Evolutionary conservation across 805 yeast genomes (phyloP), one percentile per base, ranked within the genome.

Genomic region (Zygoascus tannicola): DNA sequence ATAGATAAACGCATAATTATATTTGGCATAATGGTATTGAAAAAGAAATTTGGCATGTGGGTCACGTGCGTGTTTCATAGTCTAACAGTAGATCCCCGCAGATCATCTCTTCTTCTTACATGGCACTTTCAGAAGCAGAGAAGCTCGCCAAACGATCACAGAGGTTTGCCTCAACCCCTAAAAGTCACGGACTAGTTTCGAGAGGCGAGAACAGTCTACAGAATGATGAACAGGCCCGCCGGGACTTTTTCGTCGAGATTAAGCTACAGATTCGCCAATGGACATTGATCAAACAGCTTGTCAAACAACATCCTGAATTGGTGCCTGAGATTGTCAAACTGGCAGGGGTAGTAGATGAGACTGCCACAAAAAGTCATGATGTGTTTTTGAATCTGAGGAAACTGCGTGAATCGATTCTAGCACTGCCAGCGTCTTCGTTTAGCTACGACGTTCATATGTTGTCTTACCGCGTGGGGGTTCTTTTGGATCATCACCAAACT

Each of bases 391-490:
- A 37, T 4, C 16, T 37, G 32, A 14, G 40, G n/a, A 37, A 37
- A 22, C 33, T 37, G 5, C 32, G 40, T 22, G 40, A 37, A 23
- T 32, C 40, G 19, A 20, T 37, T 37, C 32, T 37, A 21, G 18
- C 32, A 35, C 38, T 21, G 3, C 23, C 38, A 4, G 26, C 16
- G n/a, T 8, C 14, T 19, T 12, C 23, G 12, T 35, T 35, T 22
- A 21, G 28, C 3, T 35, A 8, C 7, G 20, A 19, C 3, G 40
- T 37, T 3, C 22, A 21, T 21, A 10, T 23, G 7, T 37, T 37
- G n/a, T 22, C 40, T 3, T 3, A 23, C 20, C 32, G 40, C 8
- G 21, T 37, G 5, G 40, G 40, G 20, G 21, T 37, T 22, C 19
- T 37, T 19, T 14, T 23, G 20, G 22, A 37, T 23, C 32, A 37